Percentiles rank a stretch among this genome's conserved stretches.
Evolutionary conservation across 2,329 filamentous ascomycete genomes (phyloP).

Genomic region (Fusarium musae): DNA sequence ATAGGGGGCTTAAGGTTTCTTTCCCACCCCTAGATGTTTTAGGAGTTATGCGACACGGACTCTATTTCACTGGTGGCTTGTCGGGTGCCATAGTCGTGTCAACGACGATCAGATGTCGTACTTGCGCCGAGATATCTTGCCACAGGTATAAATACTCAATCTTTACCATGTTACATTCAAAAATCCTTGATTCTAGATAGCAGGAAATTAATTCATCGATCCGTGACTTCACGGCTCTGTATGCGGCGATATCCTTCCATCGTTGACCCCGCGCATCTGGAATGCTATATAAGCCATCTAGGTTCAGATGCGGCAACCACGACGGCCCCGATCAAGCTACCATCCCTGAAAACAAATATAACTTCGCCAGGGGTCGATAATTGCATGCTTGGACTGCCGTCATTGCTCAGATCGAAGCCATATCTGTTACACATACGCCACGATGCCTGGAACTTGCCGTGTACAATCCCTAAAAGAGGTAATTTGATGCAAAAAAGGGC

Average conservation of each 20-base stretch:
- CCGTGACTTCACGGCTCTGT: not conserved
- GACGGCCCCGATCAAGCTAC: not conserved
- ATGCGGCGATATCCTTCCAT: not conserved
- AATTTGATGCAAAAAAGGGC: not conserved
- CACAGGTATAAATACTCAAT: not conserved
- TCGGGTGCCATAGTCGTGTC: not conserved
- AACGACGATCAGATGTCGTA: not conserved
- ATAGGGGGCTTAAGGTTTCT: not conserved
- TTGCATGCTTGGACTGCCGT: not conserved
- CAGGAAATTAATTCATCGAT: rapidly evolving
- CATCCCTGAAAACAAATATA: not conserved
- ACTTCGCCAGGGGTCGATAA: not conserved
- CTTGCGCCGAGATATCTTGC: not conserved
- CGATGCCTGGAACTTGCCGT: not conserved
- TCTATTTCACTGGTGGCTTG: not conserved
- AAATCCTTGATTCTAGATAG: rapidly evolving
- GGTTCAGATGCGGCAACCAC: not conserved
- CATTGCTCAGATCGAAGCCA: not conserved
- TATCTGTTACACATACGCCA: not conserved
- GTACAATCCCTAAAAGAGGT: not conserved
- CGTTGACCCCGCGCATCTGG: not conserved
- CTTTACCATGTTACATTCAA: rapidly evolving
- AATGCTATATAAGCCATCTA: not conserved
- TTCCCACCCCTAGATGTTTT: rapidly evolving
- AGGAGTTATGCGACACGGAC: not conserved